Evolutionary conservation across 2,329 filamentous ascomycete species (phyloP).

Genomic region (Penicillium freii): DNA sequence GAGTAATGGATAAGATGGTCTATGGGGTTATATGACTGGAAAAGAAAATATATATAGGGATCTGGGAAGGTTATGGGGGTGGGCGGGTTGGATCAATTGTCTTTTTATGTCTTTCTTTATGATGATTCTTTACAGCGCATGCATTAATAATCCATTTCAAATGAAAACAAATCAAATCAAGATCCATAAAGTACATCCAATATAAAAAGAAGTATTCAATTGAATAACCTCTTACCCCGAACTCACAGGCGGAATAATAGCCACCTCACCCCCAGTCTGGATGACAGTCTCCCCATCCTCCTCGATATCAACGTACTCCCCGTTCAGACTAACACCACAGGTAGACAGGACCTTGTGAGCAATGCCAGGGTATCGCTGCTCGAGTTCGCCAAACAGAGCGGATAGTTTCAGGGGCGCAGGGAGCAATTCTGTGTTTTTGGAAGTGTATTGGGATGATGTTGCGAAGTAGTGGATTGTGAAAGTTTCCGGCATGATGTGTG

Average conservation of each 20-base stretch:
- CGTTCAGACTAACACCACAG: constrained; percentile 44
- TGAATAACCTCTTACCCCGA: constrained; percentile 34
- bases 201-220: neutral
- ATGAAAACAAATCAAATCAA: constrained; percentile 8
- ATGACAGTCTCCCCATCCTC: constrained; percentile 31
- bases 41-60: too few relatives aligned
- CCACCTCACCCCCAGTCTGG: constrained; percentile 43
- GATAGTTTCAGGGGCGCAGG: constrained; percentile 43
- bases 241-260: constrained; percentile 49
- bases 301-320: constrained; percentile 46
- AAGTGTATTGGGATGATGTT: constrained; percentile 42
- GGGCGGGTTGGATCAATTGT: neutral
- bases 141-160: constrained; percentile 9
- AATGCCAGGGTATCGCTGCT: constrained; percentile 44
- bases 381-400: constrained; percentile 39
- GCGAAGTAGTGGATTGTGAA: constrained; percentile 51
- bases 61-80: neutral
- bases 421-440: constrained; percentile 41
- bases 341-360: constrained; percentile 38
- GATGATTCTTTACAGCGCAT: neutral
- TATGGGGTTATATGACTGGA: neutral
- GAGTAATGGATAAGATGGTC: neutral
- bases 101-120: neutral
- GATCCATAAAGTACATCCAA: neutral
- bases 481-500: constrained; percentile 14